A percentile compares a stretch with the other conserved stretches of the same genome.
phyloP scores from a whole-genome alignment of 306 rosid species.

The Dalbergia cultrata region DNA sequence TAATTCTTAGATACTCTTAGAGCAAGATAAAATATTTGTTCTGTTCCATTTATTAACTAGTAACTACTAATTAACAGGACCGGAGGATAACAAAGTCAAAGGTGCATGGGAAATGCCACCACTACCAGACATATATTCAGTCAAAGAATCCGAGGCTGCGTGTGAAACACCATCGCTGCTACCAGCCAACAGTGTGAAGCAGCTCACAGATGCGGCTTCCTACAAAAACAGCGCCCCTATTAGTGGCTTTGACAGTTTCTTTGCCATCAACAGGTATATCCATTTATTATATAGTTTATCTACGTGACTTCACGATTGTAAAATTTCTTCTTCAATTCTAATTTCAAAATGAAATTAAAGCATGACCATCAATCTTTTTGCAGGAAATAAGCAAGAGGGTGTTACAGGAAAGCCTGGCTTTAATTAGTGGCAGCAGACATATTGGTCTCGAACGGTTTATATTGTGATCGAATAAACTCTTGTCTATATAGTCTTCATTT shows the following conservation, averaged over 20 bases:
- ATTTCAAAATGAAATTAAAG: neutral
- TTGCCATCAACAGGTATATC: neutral
- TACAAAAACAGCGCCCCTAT: neutral
- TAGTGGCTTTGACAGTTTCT: neutral
- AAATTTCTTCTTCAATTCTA: neutral
- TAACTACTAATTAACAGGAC: neutral
- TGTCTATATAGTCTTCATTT: too few relatives aligned
- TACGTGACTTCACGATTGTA: neutral
- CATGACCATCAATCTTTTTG: neutral
- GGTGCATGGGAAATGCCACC: neutral
- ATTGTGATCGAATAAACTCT: too few relatives aligned
- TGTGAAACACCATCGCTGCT: neutral
- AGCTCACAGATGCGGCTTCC: neutral
- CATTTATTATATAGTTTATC: neutral
- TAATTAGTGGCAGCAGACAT: too few relatives aligned
- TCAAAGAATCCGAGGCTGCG: neutral
- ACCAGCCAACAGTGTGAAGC: neutral
- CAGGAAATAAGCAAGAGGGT: conserved; percentile 3
- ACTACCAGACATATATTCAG: conserved; percentile 10
- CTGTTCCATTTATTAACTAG: too few relatives aligned
- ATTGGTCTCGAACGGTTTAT: too few relatives aligned
- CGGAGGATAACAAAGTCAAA: neutral
- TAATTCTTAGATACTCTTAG: too few relatives aligned
- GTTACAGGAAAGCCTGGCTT: too few relatives aligned
- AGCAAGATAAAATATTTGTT: too few relatives aligned